Conservation (phyloP, 2,329 filamentous ascomycete species). For the Colletotrichum caudatum region DNA sequence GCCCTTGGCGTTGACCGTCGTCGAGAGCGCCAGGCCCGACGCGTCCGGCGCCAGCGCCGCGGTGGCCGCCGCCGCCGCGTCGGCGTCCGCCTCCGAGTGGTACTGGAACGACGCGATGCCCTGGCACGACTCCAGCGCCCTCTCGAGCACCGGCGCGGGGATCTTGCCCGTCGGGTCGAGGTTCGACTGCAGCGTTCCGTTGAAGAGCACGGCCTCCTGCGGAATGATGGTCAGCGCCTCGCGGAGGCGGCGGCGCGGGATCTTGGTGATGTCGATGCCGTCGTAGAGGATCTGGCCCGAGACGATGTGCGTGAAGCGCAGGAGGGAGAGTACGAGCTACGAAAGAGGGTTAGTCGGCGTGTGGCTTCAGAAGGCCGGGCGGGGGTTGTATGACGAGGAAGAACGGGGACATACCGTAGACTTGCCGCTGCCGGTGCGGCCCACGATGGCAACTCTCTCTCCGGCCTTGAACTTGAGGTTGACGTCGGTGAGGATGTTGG, state of each 20-base stretch:
- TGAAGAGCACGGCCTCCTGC: constrained; percentile 69
- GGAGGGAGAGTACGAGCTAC: constrained; percentile 62
- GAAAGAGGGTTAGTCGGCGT: neutral
- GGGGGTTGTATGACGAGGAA: no score
- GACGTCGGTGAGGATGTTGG: constrained; percentile 63
- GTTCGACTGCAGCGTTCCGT: constrained; percentile 65
- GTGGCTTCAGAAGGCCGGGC: no score
- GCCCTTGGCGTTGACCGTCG: constrained; percentile 63
- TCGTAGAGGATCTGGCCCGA: constrained; percentile 67
- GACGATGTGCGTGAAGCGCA: constrained; percentile 65
- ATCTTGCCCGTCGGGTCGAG: constrained; percentile 74
- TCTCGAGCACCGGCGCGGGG: constrained; percentile 64
- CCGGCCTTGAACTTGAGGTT: constrained; percentile 70
- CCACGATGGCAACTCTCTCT: constrained; percentile 82
- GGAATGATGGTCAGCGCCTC: constrained; percentile 69
- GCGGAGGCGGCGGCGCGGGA: constrained; percentile 63
- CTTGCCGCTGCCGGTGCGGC: constrained; percentile 86
- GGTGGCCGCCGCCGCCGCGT: constrained; percentile 45
- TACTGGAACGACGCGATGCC: constrained; percentile 66
- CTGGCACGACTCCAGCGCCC: constrained; percentile 72
- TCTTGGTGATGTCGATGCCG: constrained; percentile 65
- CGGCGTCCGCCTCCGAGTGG: constrained; percentile 51
- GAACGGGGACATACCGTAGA: constrained; percentile 70
- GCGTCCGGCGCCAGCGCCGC: constrained; percentile 9
- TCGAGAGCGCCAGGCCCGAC: constrained; percentile 54